A percentile compares a stretch with the other conserved stretches of the same genome.
Conservation (phyloP, 2,329 filamentous ascomycete genomes). For the Alternaria novae-zelandiae region DNA sequence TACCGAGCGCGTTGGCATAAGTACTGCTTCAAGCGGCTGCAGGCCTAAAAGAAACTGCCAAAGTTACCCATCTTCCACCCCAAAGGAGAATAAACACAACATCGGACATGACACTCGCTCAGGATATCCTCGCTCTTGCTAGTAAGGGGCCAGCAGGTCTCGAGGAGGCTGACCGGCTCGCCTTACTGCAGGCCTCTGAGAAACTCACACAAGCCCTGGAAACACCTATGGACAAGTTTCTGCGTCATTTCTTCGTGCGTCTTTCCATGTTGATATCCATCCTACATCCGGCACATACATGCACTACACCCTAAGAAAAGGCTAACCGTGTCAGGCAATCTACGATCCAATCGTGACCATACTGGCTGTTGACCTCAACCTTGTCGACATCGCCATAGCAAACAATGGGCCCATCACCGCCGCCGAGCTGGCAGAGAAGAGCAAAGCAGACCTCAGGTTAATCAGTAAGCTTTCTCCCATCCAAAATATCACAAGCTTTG, state of each 20-base stretch:
- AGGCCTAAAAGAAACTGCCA: neutral
- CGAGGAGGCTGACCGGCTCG: slow-evolving; percentile 13
- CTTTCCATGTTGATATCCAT: neutral
- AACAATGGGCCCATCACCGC: slow-evolving; percentile 10
- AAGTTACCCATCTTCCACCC: neutral
- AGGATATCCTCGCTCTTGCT: slow-evolving; percentile 2
- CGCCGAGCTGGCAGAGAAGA: slow-evolving; percentile 14
- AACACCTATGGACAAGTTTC: slow-evolving; percentile 12
- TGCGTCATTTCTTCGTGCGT: slow-evolving; percentile 7
- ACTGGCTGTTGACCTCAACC: slow-evolving; percentile 21
- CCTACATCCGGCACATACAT: neutral
- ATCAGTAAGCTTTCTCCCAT: neutral
- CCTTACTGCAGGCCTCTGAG: slow-evolving; percentile 6
- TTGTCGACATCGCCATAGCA: slow-evolving; percentile 18
- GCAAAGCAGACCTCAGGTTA: slow-evolving; percentile 5
- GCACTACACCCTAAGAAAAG: too few species aligned
- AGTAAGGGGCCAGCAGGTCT: slow-evolving; percentile 8
- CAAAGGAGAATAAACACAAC: neutral
- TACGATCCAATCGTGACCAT: slow-evolving; percentile 4
- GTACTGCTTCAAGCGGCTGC: neutral
- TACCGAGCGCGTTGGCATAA: neutral
- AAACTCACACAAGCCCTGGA: slow-evolving; percentile 13
- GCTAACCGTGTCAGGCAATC: neutral
- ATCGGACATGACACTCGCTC: neutral
- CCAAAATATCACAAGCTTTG: rapidly evolving